Evolutionary conservation across 2,329 filamentous ascomycete genomes (phyloP).

Genomic region (Apiospora arundinis): DNA sequence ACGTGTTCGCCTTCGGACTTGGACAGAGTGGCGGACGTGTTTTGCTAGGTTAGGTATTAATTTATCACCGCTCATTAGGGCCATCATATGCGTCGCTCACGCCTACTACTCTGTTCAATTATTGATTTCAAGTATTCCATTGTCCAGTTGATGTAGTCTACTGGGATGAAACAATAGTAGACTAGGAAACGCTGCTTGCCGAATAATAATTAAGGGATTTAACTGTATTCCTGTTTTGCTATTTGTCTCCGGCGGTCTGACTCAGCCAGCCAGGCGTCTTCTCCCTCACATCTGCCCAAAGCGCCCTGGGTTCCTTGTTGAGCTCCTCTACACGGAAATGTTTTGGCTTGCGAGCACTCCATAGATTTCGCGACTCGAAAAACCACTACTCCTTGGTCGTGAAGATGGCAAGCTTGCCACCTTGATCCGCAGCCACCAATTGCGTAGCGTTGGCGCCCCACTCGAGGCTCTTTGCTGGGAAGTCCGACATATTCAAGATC

Average conservation of each 20-base stretch:
- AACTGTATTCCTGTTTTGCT: no score
- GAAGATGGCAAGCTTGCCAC: constrained; percentile 78
- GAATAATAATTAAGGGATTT: no score
- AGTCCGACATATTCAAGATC: constrained; percentile 72
- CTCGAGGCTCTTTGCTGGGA: constrained; percentile 73
- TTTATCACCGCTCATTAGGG: neutral
- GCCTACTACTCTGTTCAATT: no score
- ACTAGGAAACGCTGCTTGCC: no score
- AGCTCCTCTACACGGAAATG: neutral
- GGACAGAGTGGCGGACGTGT: neutral
- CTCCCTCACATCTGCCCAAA: no score
- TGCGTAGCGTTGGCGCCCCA: constrained; percentile 81
- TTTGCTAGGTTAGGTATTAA: neutral
- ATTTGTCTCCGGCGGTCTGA: no score
- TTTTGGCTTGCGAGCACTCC: neutral
- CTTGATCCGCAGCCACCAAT: constrained; percentile 75
- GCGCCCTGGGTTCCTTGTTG: no score
- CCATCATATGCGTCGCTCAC: no score
- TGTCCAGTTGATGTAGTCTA: no score
- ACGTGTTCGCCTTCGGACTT: neutral
- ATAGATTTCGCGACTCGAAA: neutral
- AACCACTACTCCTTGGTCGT: constrained; percentile 54
- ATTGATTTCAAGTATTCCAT: no score
- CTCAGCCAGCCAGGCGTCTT: no score
- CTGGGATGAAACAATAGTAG: no score